These are phyloP conservation scores for Aspergillus felis DNA, from an alignment of 2,329 filamentous ascomycete species.

Conservation along the genomic window DNA sequence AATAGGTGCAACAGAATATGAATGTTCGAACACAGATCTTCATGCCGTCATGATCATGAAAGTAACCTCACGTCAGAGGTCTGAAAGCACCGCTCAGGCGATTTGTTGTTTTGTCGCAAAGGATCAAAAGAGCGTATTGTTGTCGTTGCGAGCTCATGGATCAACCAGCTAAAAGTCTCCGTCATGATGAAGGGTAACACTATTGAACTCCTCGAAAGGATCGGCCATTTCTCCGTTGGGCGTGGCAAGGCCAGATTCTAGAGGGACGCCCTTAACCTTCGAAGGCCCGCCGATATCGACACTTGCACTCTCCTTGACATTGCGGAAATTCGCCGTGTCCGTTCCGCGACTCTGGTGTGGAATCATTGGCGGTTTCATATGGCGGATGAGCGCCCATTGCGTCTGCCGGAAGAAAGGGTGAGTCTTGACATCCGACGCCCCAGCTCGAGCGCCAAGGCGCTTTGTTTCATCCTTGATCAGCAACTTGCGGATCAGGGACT, in stretches of 20 bases:
- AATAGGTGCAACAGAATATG: slow-evolving; percentile 18
- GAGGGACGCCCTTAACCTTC: slow-evolving; percentile 69
- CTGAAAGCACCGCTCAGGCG: slow-evolving; percentile 18
- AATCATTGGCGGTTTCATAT: slow-evolving; percentile 97
- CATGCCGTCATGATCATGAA: slow-evolving; percentile 34
- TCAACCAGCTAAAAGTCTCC: slow-evolving; percentile 55
- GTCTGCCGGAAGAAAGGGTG: slow-evolving; percentile 96
- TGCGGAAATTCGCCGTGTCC: slow-evolving; percentile 95
- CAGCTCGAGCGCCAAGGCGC: slow-evolving; percentile 85
- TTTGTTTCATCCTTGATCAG: slow-evolving; percentile 97
- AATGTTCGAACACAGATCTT: slow-evolving; percentile 27
- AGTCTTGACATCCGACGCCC: slow-evolving; percentile 92
- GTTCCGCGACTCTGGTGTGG: slow-evolving; percentile 85
- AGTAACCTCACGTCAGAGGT: slow-evolving; percentile 9
- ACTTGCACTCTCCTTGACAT: slow-evolving; percentile 94
- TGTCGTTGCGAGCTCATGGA: slow-evolving; percentile 4
- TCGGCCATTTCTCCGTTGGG: slow-evolving; percentile 78
- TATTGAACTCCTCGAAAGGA: slow-evolving; percentile 98
- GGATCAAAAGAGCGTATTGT: neutral
- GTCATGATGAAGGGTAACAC: slow-evolving; percentile 93
- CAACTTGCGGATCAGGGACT: slow-evolving; percentile 91
- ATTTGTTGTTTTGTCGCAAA: slow-evolving; percentile 6
- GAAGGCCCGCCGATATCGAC: slow-evolving; percentile 61
- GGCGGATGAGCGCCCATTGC: slow-evolving; percentile 93
- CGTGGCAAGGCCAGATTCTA: slow-evolving; percentile 81